Conservation (phyloP, 1,139 yeast genomes). For the Yamadazyma atmosphaerica region DNA sequence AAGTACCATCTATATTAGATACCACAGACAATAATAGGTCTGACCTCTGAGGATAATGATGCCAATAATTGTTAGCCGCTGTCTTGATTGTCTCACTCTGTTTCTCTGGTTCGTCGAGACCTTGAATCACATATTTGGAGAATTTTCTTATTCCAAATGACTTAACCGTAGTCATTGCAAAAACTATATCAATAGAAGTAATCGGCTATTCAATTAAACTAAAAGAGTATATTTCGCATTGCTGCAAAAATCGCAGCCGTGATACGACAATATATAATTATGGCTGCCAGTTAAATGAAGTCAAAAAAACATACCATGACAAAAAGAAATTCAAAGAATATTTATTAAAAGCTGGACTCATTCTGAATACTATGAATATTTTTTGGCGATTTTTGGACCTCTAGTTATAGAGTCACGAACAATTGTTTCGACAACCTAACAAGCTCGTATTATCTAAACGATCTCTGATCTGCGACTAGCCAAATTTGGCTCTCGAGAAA, state of each 20-base stretch:
- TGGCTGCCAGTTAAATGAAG: no score
- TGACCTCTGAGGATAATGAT: constrained; percentile 16
- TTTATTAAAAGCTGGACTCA: no score
- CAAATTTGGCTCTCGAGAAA: no score
- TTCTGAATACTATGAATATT: no score
- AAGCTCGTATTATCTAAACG: background rate
- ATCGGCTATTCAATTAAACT: no score
- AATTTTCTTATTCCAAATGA: constrained; percentile 14
- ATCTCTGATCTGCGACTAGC: background rate
- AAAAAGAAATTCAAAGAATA: no score
- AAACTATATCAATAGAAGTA: no score
- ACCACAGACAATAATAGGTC: constrained; percentile 12
- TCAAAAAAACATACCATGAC: no score
- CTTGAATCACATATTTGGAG: constrained; percentile 9
- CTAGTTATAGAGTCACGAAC: no score
- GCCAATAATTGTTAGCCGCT: constrained; percentile 12
- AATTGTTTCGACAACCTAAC: no score
- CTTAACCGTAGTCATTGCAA: constrained; percentile 10
- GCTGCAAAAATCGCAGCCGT: background rate
- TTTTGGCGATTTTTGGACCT: background rate
- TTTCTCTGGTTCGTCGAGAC: background rate
- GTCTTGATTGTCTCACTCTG: background rate
- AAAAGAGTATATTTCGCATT: no score
- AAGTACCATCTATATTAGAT: constrained; percentile 4
- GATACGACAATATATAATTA: no score